Evolutionary conservation across 169 alveolate genomes (phyloP).

Genomic region (Plasmodium gaboni): DNA sequence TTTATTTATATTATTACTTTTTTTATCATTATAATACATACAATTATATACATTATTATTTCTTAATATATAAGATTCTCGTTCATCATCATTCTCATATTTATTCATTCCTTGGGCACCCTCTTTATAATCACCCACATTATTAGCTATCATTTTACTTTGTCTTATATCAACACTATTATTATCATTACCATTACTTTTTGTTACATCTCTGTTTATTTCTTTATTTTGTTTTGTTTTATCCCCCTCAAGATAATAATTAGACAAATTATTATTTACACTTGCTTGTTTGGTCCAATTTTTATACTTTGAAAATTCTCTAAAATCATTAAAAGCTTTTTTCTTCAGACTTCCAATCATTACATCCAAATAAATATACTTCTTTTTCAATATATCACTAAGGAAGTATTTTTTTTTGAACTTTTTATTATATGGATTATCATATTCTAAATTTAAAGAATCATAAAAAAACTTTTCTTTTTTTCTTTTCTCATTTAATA

Average conservation of each 20-base stretch:
- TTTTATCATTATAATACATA: background rate
- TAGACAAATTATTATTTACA: background rate
- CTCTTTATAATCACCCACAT: too few species aligned
- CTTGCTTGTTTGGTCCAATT: background rate
- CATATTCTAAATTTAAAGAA: constrained; percentile 43
- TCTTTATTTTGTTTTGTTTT: background rate
- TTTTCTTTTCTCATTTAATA: constrained; percentile 23
- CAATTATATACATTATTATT: too few species aligned
- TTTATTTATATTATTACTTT: constrained; percentile 7
- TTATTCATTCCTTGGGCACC: too few species aligned
- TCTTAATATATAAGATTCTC: too few species aligned
- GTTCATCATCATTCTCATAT: too few species aligned
- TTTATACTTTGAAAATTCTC: constrained; percentile 31
- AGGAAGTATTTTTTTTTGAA: constrained; percentile 32
- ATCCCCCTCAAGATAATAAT: background rate
- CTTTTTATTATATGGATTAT: constrained; percentile 9
- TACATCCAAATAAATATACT: constrained; percentile 28
- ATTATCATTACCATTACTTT: background rate
- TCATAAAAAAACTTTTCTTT: constrained; percentile 49
- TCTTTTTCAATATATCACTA: constrained; percentile 36
- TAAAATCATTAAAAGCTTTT: background rate
- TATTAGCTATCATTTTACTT: too few species aligned
- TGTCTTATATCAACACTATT: background rate
- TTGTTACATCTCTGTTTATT: background rate
- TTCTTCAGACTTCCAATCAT: constrained; percentile 38